Base-by-base conservation (phyloP, 2,329 filamentous ascomycete species). In the Pseudogymnoascus sp. region DNA sequence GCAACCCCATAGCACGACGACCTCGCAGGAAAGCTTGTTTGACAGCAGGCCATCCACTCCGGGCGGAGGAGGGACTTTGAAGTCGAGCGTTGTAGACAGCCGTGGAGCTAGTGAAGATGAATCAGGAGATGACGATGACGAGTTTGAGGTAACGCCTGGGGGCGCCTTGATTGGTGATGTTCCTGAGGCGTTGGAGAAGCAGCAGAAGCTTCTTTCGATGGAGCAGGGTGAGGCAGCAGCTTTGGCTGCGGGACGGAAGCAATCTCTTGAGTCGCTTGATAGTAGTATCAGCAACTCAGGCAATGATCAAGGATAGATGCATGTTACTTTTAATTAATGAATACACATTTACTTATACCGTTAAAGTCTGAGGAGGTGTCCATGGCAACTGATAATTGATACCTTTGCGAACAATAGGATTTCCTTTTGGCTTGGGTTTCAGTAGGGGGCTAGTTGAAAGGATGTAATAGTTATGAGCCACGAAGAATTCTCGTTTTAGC, bases 181-280 rank as follows among this genome's bases (percentile, higher is more conserved):
- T 4, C 64, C 58, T 25, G 63, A 67, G n/a, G 66, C 69, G 25
- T 61, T 66, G 59, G 65, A 69, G 60, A 69, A 79, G 66, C 81
- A 83, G 71, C 77, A 82, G 62, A 80, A 78, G 60, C 74, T 85
- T 13, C 82, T 84, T 68, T 76, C 79, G 67, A 86, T 85, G 82
- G 82, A 85, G 66, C 78, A 82, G 1, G 80, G 79, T 62, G 82
- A 85, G 69, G 82, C 82, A 10, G 78, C 77, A 1, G 82, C 82
- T 7, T 72, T 85, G 13, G 63, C 64, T 10, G 64, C 63, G 12
- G 45, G 67, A 61, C 25, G 64, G 68, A 60, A 62, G 13, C 12
- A 5, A 40, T 59, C 58, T 39, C 33, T 59, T 5, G 40, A 36
- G 7, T 69, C 66, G 15, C 58, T 67, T 27, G 68, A 62, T 2